Evolutionary conservation across 208 protist genomes (phyloP).

Genomic region (Trypanosoma brucei): DNA sequence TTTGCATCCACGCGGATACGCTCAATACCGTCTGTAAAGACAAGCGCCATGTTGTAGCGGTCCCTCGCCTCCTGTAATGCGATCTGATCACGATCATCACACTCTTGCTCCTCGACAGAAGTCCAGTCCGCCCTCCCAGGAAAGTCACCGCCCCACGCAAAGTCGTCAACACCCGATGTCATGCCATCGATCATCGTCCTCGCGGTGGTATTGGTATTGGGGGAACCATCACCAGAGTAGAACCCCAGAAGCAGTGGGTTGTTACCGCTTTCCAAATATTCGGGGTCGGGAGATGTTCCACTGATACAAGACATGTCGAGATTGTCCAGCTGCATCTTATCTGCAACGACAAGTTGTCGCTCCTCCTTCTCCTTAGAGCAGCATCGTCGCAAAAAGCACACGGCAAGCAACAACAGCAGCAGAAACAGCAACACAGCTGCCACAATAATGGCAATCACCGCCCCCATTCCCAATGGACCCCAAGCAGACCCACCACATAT

Average conservation of each 20-base stretch:
- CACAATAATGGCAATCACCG: conserved; percentile 37
- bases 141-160: neutral
- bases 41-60: conserved; percentile 55
- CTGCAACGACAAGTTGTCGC: neutral
- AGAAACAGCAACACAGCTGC: conserved; percentile 25
- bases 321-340: neutral
- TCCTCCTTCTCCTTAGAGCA: conserved; percentile 23
- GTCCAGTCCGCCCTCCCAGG: neutral
- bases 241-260: neutral
- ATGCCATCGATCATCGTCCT: conserved; percentile 1
- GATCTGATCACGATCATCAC: conserved; percentile 54
- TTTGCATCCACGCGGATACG: conserved; percentile 35
- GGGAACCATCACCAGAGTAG: neutral
- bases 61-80: conserved; percentile 59
- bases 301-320: neutral
- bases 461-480: conserved; percentile 25
- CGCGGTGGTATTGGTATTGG: neutral
- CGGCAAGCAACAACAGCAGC: conserved; percentile 31
- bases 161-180: neutral
- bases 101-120: conserved; percentile 38
- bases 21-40: conserved; percentile 40
- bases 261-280: neutral
- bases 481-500: conserved; percentile 17
- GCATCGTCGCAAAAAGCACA: conserved; percentile 36
- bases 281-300: neutral